Percentiles rank a stretch among this genome's conserved stretches.
phyloP scores from a whole-genome alignment of 2,329 filamentous ascomycete species.

The Sporothrix phasma region DNA sequence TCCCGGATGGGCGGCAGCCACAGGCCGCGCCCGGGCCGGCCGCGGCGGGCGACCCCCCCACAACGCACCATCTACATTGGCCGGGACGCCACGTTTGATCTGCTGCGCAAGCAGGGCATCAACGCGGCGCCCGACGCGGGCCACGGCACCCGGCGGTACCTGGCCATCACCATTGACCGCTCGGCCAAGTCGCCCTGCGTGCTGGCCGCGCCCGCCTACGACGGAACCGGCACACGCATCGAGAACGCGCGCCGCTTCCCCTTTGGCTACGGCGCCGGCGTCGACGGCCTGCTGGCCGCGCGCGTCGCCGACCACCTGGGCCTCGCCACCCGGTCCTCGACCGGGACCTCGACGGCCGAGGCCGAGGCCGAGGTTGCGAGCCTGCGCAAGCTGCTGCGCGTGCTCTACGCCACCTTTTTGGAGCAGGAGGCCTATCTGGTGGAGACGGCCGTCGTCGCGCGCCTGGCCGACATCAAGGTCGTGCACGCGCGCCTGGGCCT shows the following conservation, averaged over 20 bases:
- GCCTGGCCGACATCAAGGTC: constrained; percentile 19
- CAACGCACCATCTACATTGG: constrained; percentile 46
- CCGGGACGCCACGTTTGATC: constrained; percentile 41
- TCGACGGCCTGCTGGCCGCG: constrained; percentile 32
- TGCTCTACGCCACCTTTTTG: constrained; percentile 42
- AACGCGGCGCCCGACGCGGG: constrained; percentile 30
- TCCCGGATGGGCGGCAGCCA: neutral
- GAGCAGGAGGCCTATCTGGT: constrained; percentile 38
- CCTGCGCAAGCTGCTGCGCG: constrained; percentile 39
- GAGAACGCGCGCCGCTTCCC: constrained; percentile 39
- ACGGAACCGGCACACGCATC: neutral
- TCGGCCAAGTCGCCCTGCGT: constrained; percentile 53
- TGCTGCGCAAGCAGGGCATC: constrained; percentile 44
- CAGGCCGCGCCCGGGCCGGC: neutral
- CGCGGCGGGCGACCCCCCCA: constrained; percentile 25
- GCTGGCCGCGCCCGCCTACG: constrained; percentile 40
- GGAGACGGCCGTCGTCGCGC: constrained; percentile 29
- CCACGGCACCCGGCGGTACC: constrained; percentile 34
- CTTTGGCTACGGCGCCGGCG: constrained; percentile 47
- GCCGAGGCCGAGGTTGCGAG: constrained; percentile 27
- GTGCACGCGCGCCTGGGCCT: constrained; percentile 36
- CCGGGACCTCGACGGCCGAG: no score
- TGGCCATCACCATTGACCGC: constrained; percentile 58
- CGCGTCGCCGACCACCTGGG: constrained; percentile 42
- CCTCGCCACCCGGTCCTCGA: constrained; percentile 32